A percentile compares a stretch with the other conserved stretches of the same genome.
Conservation (phyloP, 164 flowering plant species). For the Akebia trifoliata region DNA sequence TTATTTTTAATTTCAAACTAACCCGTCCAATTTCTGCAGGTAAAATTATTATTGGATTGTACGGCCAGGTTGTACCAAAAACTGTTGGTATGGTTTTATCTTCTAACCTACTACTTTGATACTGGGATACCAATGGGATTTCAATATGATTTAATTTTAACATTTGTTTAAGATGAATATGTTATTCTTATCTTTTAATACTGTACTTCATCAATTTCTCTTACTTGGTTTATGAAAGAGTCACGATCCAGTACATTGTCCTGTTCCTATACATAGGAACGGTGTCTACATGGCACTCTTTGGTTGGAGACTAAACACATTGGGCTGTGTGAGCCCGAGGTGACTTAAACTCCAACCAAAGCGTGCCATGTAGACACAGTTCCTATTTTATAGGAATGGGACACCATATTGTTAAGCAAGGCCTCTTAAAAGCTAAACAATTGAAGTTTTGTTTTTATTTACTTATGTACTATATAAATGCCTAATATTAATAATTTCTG, state of each 20-base stretch:
- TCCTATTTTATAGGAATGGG: no score
- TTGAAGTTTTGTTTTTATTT: not conserved
- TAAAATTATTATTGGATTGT: slow-evolving; percentile 88
- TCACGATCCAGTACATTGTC: no score
- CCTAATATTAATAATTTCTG: slow-evolving; percentile 19
- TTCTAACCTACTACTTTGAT: slow-evolving; percentile 4
- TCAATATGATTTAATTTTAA: not conserved
- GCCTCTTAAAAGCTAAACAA: no score
- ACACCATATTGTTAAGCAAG: no score
- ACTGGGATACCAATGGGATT: not conserved
- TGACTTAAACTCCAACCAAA: no score
- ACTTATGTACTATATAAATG: slow-evolving; percentile 1
- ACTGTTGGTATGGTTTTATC: slow-evolving; percentile 68
- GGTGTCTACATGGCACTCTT: no score
- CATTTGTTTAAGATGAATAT: not conserved
- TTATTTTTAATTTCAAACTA: not conserved
- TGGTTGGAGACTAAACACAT: no score
- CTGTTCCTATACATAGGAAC: no score
- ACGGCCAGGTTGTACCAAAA: slow-evolving; percentile 86
- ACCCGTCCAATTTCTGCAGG: slow-evolving; percentile 49
- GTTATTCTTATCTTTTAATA: not conserved
- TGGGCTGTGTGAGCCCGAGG: no score
- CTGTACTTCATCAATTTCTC: not conserved
- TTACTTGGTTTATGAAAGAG: no score
- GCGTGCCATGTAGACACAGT: no score